Base-by-base conservation (phyloP, 2,329 filamentous ascomycete genomes). In the Epichloe aotearoae region DNA sequence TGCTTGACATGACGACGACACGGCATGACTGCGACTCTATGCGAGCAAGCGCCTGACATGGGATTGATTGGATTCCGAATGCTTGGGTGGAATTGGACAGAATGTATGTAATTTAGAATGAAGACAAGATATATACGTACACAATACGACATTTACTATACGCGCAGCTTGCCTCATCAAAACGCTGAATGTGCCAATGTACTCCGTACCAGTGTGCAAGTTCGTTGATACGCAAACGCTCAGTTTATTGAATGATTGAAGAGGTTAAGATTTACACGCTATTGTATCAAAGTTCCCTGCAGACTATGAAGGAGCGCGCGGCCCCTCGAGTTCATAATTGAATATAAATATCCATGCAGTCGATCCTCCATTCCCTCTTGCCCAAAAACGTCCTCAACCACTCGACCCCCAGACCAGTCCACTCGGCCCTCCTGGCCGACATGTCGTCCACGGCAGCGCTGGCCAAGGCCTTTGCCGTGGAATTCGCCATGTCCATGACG, bases 321-420 rank as follows among this genome's bases (percentile, higher is more conserved):
- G 17, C 45, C 23, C 23, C 23, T 6, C 23, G n/a, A 19, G 2
- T 33, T 55, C 49, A 58, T 41, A 95, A 70, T 55, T 87, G 75
- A 49, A 97, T 81, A 59, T 90, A 83, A 33, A 97, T 79, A 66
- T 95, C 89, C 67, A 98, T 77, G 66, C 90, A 96, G 52, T 91
- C 88, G 56, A 98, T 79, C 59, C 86, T 80, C 87, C 91, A 95
- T 66, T 96, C 90, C 60, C 86, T 81, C 66, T 81, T 80, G 4
- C 89, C 90, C 47, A 95, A 67, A 47, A 95, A 67, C 61, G 82
- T 89, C 58, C 89, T 78, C 53, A 95, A 68, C 89, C 90, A 95
- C 66, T 94, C 89, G 51, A 91, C 73, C 0, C 87, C 88, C 46
- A 90, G 73, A 0, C 87, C 83, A 1, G 86, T 85, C 80, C 85